phyloP scores from a whole-genome alignment of 805 yeast genomes.

The Hanseniaspora singularis region DNA sequence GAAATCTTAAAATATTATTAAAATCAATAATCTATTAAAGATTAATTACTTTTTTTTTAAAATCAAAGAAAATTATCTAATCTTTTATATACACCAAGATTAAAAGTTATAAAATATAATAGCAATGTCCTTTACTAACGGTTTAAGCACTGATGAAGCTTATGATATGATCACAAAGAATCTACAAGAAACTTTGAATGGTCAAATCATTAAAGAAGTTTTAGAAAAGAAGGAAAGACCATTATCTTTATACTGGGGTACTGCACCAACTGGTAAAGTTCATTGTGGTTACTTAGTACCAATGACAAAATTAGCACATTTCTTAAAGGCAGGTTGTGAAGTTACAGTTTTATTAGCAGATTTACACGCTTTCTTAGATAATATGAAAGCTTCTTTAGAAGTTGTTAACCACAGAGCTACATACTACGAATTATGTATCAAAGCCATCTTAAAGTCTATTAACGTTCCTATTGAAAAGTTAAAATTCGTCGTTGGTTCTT shows the following conservation, averaged over 20 bases:
- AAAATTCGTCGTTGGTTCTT: constrained; percentile 72
- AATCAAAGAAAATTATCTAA: no score
- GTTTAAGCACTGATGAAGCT: constrained; percentile 46
- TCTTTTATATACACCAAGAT: background rate
- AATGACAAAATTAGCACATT: constrained; percentile 91
- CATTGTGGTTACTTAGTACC: constrained; percentile 98
- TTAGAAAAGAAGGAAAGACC: constrained; percentile 73
- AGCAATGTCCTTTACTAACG: constrained; percentile 17
- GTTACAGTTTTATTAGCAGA: constrained; percentile 88
- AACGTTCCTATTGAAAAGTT: constrained; percentile 87
- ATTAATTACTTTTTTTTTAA: no score
- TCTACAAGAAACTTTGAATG: constrained; percentile 84
- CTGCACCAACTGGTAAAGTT: constrained; percentile 98
- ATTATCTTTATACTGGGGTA: constrained; percentile 91
- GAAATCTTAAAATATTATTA: no score
- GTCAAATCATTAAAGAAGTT: constrained; percentile 72
- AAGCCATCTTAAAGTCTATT: constrained; percentile 72
- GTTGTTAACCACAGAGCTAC: constrained; percentile 78
- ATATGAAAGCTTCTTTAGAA: constrained; percentile 96
- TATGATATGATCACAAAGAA: constrained; percentile 68
- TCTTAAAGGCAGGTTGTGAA: constrained; percentile 90
- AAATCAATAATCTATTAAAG: no score
- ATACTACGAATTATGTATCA: constrained; percentile 75
- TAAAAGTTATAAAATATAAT: background rate
- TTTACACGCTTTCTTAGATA: constrained; percentile 90